Evolutionary conservation across 371 early-diverging fungal species (phyloP), one percentile per base, ranked within the genome.

Genomic region (Umbelopsis sp.): DNA sequence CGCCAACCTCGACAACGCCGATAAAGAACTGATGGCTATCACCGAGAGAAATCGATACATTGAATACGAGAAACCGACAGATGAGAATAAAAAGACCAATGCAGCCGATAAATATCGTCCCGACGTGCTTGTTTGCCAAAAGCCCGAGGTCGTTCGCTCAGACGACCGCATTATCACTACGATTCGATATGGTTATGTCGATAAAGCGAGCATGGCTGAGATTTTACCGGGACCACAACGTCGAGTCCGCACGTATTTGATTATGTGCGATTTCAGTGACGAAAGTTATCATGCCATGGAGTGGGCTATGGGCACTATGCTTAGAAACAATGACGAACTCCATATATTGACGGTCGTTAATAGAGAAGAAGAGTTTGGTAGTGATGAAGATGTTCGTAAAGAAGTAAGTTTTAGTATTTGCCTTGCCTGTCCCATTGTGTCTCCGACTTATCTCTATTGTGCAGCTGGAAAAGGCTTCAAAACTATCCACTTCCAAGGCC

Each of bases 301-400:
- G 35, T 84, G 82, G 82, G 80, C 85, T 11, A 77, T 81, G 67
- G 79, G 78, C 5, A 82, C 85, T 1, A 76, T 84, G 45, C 77
- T 84, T 18, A 79, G 85, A 48, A 80, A 73, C 52, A 82, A 82
- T n/a, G 85, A 88, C 63, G 82, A 83, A 46, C 62, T 88, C 24
- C 85, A 88, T 69, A 78, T 88, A 0, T 85, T 78, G 8, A 84
- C 82, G 45, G 80, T 86, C 22, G 74, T 86, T 6, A 69, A 45
- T 50, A 70, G 63, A 11, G 86, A 88, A n/a, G 86, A 88, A 29
- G 78, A 72, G 12, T 65, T 77, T 4, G 32, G 25, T 20, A 37
- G 48, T 12, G 9, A 18, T 25, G 67, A 52, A 35, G 53, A 32
- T 14, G 41, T 52, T 11, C 35, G 16, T n/a, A 52, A 52, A 53